Conservation (phyloP, 768 basidiomycete species). For the Russula vinacea region DNA sequence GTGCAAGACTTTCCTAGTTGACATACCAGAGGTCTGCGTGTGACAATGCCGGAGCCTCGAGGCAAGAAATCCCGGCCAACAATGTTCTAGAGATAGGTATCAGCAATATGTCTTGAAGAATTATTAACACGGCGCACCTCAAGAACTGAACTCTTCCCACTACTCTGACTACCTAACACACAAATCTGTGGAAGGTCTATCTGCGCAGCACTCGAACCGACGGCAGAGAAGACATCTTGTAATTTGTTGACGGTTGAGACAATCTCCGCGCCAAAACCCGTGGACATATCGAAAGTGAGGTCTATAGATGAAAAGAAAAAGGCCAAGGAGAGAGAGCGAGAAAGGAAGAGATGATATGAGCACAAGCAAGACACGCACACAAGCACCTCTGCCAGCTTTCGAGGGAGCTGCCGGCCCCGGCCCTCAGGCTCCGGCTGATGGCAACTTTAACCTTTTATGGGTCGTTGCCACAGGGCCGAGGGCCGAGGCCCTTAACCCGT, state of each 20-base stretch:
- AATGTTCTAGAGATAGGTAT: conserved; percentile 65
- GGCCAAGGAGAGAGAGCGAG: background rate
- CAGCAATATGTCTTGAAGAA: conserved; percentile 3
- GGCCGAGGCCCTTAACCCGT: no score
- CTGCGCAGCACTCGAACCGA: conserved; percentile 70
- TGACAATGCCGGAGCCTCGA: conserved; percentile 98
- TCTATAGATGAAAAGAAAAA: conserved; percentile 20
- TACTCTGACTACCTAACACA: conserved; percentile 87
- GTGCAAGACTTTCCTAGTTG: background rate
- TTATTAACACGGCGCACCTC: conserved; percentile 54
- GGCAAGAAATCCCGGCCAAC: conserved; percentile 98
- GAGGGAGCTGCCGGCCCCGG: background rate
- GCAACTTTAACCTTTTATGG: conserved; percentile 8
- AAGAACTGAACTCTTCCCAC: conserved; percentile 89
- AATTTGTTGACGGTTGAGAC: conserved; percentile 82
- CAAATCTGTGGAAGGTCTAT: conserved; percentile 93
- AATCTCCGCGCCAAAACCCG: conserved; percentile 76
- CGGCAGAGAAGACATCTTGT: conserved; percentile 84
- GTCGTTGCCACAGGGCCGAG: background rate
- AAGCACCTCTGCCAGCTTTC: background rate
- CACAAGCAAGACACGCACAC: background rate
- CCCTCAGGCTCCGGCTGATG: background rate
- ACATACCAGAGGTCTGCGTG: conserved; percentile 87
- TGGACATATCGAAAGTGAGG: conserved; percentile 39
- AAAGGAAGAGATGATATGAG: background rate